phyloP scores from a whole-genome alignment of 495 filamentous ascomycete species.

The Neurospora sp. region DNA sequence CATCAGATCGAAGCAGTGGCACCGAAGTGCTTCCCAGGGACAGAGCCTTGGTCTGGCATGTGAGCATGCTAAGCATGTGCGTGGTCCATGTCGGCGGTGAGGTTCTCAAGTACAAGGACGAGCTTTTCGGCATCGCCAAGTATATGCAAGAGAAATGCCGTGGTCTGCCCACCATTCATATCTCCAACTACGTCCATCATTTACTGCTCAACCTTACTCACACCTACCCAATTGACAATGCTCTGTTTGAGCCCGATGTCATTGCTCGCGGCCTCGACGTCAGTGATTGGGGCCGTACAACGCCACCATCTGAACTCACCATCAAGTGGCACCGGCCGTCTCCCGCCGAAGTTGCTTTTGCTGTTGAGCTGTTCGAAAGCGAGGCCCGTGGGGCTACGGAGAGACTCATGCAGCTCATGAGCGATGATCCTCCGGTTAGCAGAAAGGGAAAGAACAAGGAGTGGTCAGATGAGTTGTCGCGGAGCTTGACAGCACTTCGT shows the following conservation, averaged over 20 bases:
- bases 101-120: constrained; percentile 74
- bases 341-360: constrained; percentile 72
- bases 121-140: constrained; percentile 81
- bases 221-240: constrained; percentile 83
- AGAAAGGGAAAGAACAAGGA: constrained; percentile 92
- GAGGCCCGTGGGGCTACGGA: constrained; percentile 50
- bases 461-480: constrained; percentile 93
- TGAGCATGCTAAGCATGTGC: constrained; percentile 97
- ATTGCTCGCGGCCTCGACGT: constrained; percentile 43
- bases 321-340: constrained; percentile 87
- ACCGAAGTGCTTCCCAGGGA: constrained; percentile 89
- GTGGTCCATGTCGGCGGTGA: constrained; percentile 90
- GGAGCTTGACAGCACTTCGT: constrained; percentile 77
- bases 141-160: constrained; percentile 95
- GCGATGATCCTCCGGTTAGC: constrained; percentile 74
- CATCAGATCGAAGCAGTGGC: constrained; percentile 85
- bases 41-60: constrained; percentile 87
- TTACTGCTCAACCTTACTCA: constrained; percentile 94
- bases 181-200: constrained; percentile 96
- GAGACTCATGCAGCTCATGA: constrained; percentile 63
- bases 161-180: constrained; percentile 86
- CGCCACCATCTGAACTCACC: constrained; percentile 60
- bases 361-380: constrained; percentile 74
- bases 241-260: constrained; percentile 65
- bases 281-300: constrained; percentile 67